Conservation (phyloP, 2,329 filamentous ascomycete species). For the Decorospora gaudefroyi region DNA sequence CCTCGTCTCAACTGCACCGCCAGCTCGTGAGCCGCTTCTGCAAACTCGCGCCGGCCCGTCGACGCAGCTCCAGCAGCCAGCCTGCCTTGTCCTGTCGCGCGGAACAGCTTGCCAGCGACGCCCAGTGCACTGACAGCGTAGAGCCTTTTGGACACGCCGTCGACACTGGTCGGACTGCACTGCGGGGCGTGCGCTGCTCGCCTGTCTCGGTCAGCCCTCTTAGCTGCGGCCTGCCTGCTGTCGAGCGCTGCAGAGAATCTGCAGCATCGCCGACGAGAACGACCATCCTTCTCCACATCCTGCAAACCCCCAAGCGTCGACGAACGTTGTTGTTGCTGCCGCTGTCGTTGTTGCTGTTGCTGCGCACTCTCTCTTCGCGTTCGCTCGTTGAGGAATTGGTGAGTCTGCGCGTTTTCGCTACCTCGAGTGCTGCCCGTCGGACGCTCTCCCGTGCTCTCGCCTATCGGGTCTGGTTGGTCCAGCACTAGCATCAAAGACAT, state of each 20-base stretch:
- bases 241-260: constrained; percentile 45
- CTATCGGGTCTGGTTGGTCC: constrained; percentile 47
- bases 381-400: constrained; percentile 36
- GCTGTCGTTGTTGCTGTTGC: too few species aligned
- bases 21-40: constrained; percentile 31
- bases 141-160: constrained; percentile 33
- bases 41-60: constrained; percentile 45
- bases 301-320: constrained; percentile 20
- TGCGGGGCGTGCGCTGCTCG: constrained; percentile 44
- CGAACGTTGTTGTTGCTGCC: too few species aligned
- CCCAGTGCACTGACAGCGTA: constrained; percentile 36
- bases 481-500: constrained; percentile 47
- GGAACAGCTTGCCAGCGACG: constrained; percentile 30
- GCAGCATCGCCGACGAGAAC: constrained; percentile 47
- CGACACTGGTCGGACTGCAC: constrained; percentile 35
- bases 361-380: constrained; percentile 19
- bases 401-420: constrained; percentile 20
- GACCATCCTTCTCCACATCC: constrained; percentile 35
- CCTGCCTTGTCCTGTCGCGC: too few species aligned
- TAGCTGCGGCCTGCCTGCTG: constrained; percentile 49
- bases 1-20: constrained; percentile 22
- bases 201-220: constrained; percentile 48
- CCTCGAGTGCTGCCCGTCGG: constrained; percentile 10
- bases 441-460: constrained; percentile 45
- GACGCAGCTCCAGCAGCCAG: constrained; percentile 39